Evolutionary conservation across 345 rosid genomes (phyloP).

Genomic region (Sisymbrium irio): DNA sequence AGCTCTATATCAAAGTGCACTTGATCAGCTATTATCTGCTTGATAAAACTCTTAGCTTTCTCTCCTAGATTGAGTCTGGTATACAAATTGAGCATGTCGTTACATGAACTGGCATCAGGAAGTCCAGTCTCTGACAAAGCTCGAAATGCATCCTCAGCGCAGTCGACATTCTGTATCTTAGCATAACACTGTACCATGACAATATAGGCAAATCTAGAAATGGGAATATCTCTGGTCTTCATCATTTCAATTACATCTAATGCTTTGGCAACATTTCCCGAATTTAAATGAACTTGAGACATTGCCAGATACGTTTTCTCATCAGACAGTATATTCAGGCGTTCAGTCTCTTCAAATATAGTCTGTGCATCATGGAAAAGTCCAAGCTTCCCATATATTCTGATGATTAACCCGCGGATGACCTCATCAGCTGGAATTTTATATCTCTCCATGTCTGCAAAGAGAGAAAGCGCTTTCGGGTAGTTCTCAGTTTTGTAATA

Average conservation of each 20-base stretch:
- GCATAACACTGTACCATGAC: constrained; percentile 77
- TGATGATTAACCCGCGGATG: constrained; percentile 79
- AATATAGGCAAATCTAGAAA: constrained; percentile 79
- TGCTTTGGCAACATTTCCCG: constrained; percentile 66
- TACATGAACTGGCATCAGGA: constrained; percentile 80
- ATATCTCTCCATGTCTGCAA: constrained; percentile 69
- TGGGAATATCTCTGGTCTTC: constrained; percentile 62
- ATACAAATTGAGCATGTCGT: constrained; percentile 70
- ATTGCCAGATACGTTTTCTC: constrained; percentile 91
- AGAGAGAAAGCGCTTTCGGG: constrained; percentile 81
- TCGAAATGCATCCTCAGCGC: constrained; percentile 74
- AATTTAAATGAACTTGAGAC: constrained; percentile 80
- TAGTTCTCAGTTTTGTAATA: constrained; percentile 73
- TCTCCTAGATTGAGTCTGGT: constrained; percentile 47
- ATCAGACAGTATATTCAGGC: constrained; percentile 55
- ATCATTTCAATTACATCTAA: constrained; percentile 55
- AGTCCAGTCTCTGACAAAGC: constrained; percentile 61
- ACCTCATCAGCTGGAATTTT: constrained; percentile 77
- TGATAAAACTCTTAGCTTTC: constrained; percentile 56
- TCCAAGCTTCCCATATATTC: constrained; percentile 89
- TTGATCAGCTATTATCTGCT: constrained; percentile 48
- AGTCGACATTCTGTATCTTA: constrained; percentile 54
- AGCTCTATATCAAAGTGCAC: constrained; percentile 60
- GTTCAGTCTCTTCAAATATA: constrained; percentile 63
- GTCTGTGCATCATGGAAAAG: constrained; percentile 73